Evolutionary conservation across 192 early-diverging fungal genomes (phyloP).

Genomic region (Backusella parvicylindrica): DNA sequence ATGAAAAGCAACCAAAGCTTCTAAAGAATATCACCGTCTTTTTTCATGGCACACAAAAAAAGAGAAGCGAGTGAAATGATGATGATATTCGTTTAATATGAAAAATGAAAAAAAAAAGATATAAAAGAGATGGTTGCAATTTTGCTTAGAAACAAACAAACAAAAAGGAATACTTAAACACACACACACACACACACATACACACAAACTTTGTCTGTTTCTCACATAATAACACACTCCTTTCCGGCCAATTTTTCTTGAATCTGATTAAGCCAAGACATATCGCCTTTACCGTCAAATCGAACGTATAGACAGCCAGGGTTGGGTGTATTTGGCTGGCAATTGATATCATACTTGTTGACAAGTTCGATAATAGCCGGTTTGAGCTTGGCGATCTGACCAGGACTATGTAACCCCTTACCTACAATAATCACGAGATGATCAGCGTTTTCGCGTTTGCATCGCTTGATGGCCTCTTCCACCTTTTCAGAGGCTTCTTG

Average conservation of each 20-base stretch:
- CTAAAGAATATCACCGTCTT: too few relatives aligned
- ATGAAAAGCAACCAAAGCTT: too few relatives aligned
- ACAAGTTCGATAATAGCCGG: conserved; percentile 59
- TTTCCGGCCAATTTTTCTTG: conserved; percentile 12
- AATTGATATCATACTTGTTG: conserved; percentile 47
- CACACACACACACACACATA: background rate
- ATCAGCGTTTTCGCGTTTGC: conserved; percentile 40
- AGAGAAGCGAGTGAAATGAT: too few relatives aligned
- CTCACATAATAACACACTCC: conserved; percentile 31
- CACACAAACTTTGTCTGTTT: too few relatives aligned
- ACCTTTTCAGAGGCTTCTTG: conserved; percentile 53
- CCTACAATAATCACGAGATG: conserved; percentile 63
- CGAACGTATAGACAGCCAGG: conserved; percentile 57
- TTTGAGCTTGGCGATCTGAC: conserved; percentile 59
- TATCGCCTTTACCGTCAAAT: conserved; percentile 44
- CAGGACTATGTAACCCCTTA: conserved; percentile 50
- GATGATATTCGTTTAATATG: too few relatives aligned
- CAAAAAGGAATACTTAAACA: too few relatives aligned
- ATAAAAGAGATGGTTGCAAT: too few relatives aligned
- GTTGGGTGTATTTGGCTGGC: conserved; percentile 51
- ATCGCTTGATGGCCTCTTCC: conserved; percentile 45
- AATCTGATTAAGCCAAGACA: conserved; percentile 43
- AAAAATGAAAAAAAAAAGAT: too few relatives aligned
- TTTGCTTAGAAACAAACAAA: too few relatives aligned
- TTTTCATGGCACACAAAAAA: too few relatives aligned